Evolutionary conservation across 306 rosid species (phyloP).

Genomic region (Vigna reflexopilosa): DNA sequence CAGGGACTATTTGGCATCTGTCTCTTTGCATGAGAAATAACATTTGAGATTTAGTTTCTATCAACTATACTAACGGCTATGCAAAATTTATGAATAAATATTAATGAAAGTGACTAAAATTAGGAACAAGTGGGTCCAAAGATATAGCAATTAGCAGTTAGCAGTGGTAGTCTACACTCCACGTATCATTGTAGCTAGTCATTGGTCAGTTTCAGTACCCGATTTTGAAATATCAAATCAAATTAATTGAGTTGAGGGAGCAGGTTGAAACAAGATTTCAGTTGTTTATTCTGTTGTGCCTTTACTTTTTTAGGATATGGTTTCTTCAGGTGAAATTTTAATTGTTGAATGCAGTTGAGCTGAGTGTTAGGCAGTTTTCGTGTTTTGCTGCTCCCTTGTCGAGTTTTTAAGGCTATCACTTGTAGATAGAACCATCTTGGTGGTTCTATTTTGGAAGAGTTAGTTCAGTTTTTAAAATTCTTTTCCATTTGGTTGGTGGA

Average conservation of each 20-base stretch:
- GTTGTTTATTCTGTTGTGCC: background rate
- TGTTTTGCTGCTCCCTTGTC: background rate
- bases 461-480: background rate
- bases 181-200: background rate
- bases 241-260: slow-evolving; percentile 4
- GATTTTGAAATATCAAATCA: background rate
- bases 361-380: background rate
- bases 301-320: background rate
- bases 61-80: background rate
- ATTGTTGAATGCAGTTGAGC: background rate
- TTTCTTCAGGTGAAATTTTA: background rate
- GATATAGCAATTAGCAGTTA: background rate
- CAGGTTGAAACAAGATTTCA: background rate
- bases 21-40: background rate
- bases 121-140: background rate
- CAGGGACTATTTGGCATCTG: background rate
- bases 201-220: background rate
- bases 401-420: background rate
- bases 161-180: background rate
- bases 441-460: background rate
- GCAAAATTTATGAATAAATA: background rate
- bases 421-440: too few species aligned
- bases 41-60: background rate
- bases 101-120: background rate
- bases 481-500: background rate